A percentile compares a stretch with the other conserved stretches of the same genome.
phyloP scores from a whole-genome alignment of 805 yeast genomes.

The Metschnikowia lachancei region DNA sequence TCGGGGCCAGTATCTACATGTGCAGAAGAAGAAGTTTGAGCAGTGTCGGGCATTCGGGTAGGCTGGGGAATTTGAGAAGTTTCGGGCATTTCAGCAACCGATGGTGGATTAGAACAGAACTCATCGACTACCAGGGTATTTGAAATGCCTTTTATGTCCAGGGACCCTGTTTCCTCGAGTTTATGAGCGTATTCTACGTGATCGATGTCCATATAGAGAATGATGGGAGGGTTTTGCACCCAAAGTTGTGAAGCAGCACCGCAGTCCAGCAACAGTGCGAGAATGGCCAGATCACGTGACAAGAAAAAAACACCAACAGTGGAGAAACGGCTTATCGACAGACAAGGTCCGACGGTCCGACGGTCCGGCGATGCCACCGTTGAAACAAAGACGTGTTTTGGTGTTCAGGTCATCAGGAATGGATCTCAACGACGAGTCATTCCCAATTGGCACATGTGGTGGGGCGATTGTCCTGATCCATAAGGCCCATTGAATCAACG shows the following conservation, averaged over 20 bases:
- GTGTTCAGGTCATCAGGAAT: too few relatives aligned
- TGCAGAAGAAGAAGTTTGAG: not conserved
- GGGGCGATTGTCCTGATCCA: too few relatives aligned
- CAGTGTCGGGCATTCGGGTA: too few relatives aligned
- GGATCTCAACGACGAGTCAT: too few relatives aligned
- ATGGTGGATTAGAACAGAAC: not conserved
- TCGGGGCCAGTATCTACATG: not conserved
- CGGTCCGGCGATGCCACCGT: too few relatives aligned
- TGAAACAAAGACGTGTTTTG: too few relatives aligned
- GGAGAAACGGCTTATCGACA: too few relatives aligned
- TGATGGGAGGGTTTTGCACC: conserved; percentile 9
- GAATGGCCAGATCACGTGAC: conserved; percentile 5
- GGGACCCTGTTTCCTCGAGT: not conserved
- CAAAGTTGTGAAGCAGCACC: not conserved
- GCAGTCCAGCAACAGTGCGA: not conserved
- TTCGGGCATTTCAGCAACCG: not conserved
- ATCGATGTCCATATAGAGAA: conserved; percentile 5
- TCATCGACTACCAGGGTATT: not conserved
- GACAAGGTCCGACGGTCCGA: too few relatives aligned
- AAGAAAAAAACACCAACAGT: not conserved
- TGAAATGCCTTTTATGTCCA: not conserved
- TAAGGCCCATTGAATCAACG: too few relatives aligned
- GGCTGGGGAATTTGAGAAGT: too few relatives aligned
- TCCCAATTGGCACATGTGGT: too few relatives aligned
- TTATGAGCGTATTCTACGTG: conserved; percentile 2